Percentiles rank a stretch among this genome's conserved stretches.
Conservation (phyloP, 176 grass and related monocot species). For the Aegilops tauschii region DNA sequence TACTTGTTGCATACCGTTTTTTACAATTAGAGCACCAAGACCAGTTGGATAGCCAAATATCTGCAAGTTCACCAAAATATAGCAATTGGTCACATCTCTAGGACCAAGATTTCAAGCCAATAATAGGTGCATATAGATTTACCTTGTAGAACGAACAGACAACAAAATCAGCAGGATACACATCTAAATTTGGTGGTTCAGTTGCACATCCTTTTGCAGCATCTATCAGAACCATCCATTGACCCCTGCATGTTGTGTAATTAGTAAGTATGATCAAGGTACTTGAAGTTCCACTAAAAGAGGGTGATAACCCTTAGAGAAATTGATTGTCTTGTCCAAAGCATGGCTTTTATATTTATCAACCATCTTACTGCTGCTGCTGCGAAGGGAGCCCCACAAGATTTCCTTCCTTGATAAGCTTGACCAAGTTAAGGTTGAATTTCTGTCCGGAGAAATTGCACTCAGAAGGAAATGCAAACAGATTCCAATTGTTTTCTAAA, state of each 20-base stretch:
- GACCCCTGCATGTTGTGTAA: conserved; percentile 39
- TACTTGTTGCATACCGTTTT: conserved; percentile 57
- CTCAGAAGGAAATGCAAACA: conserved; percentile 97
- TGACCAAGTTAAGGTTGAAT: conserved; percentile 73
- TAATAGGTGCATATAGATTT: conserved; percentile 17
- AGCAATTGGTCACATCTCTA: conserved; percentile 27
- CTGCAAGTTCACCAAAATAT: conserved; percentile 50
- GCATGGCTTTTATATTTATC: conserved; percentile 4
- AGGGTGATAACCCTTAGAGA: not conserved
- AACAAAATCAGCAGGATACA: conserved; percentile 88
- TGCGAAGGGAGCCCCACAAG: conserved; percentile 27
- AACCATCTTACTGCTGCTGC: conserved; percentile 56
- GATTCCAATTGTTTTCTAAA: conserved; percentile 57
- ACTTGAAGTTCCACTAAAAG: not conserved
- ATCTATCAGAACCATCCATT: conserved; percentile 95
- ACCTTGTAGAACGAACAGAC: conserved; percentile 99
- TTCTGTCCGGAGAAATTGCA: conserved; percentile 95
- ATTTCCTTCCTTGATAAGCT: conserved; percentile 69
- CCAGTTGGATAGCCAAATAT: conserved; percentile 99
- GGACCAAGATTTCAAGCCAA: conserved; percentile 6
- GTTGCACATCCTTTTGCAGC: conserved; percentile 97
- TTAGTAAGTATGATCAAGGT: conserved; percentile 20
- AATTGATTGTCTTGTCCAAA: not conserved
- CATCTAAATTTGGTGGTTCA: conserved; percentile 71
- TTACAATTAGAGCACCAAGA: conserved; percentile 85